Evolutionary conservation across 768 basidiomycete genomes (phyloP).

Genomic region (Calocera cornea): DNA sequence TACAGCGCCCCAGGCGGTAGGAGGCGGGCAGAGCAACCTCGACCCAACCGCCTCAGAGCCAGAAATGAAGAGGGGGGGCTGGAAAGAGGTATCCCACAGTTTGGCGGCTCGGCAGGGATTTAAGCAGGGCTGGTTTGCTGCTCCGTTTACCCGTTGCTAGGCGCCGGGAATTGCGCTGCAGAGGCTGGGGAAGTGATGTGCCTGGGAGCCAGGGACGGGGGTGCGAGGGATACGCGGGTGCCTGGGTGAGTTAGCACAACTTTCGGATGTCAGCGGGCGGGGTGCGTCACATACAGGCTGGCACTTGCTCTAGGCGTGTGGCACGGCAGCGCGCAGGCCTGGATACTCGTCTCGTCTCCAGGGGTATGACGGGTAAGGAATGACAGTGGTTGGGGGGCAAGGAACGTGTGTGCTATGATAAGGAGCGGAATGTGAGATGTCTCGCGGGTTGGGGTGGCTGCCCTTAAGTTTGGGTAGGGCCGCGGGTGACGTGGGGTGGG

Average conservation of each 20-base stretch:
- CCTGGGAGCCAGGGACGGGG: not conserved
- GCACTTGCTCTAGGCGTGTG: not conserved
- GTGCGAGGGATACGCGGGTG: not conserved
- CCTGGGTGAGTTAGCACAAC: conserved; percentile 4
- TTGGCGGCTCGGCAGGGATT: too few relatives aligned
- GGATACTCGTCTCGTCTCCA: not conserved
- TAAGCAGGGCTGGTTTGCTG: too few relatives aligned
- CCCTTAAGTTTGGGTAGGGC: not conserved
- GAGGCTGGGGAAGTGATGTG: not conserved
- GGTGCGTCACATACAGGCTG: not conserved
- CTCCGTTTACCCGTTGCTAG: too few relatives aligned
- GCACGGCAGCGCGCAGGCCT: not conserved
- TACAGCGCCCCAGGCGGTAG: too few relatives aligned
- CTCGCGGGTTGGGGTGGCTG: not conserved
- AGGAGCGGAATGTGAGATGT: not conserved
- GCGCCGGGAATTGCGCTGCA: too few relatives aligned
- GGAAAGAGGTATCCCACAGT: not conserved
- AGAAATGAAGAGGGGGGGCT: not conserved
- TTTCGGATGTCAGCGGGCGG: not conserved
- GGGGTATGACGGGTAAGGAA: not conserved
- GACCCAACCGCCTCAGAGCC: too few relatives aligned
- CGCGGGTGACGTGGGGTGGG: not conserved
- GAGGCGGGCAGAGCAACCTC: too few relatives aligned
- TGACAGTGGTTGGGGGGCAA: not conserved
- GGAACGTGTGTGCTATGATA: not conserved